phyloP scores from a whole-genome alignment of 495 filamentous ascomycete genomes.

The Umbilicaria muhlenbergii region DNA sequence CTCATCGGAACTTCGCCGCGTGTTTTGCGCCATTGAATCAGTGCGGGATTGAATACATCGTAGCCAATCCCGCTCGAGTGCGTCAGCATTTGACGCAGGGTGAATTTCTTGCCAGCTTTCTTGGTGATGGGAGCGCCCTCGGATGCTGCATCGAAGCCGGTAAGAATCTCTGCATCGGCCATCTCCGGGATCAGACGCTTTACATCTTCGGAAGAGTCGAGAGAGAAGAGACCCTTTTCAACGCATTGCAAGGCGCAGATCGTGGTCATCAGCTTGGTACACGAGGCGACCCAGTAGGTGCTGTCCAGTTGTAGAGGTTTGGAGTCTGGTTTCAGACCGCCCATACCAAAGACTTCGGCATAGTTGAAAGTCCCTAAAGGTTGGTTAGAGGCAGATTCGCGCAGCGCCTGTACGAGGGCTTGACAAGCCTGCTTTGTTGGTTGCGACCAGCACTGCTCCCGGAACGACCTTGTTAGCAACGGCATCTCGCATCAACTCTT shows the following conservation, averaged over 20 bases:
- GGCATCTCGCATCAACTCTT: too few species aligned
- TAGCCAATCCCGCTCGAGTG: conserved; percentile 34
- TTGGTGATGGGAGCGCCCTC: conserved; percentile 3
- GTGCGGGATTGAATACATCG: conserved; percentile 20
- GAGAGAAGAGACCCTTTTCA: conserved; percentile 25
- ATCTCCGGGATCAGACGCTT: conserved; percentile 26
- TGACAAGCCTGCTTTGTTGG: neutral
- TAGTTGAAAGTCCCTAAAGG: conserved; percentile 4
- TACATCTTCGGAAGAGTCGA: conserved; percentile 22
- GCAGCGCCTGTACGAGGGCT: neutral
- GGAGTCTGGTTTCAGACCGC: neutral
- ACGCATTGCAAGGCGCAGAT: conserved; percentile 34
- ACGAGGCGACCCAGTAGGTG: conserved; percentile 5
- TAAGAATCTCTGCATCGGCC: conserved; percentile 22
- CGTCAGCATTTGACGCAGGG: conserved; percentile 21
- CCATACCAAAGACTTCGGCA: neutral
- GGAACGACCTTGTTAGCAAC: too few species aligned
- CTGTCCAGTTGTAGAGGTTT: neutral
- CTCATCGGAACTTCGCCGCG: neutral
- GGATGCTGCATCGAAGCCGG: conserved; percentile 10
- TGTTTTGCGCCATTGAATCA: conserved; percentile 21
- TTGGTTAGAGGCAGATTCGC: too few species aligned
- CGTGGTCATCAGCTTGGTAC: conserved; percentile 24
- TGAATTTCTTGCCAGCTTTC: neutral
- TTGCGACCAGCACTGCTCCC: neutral